Conservation (phyloP, 495 filamentous ascomycete species). For the Neurospora sp. region DNA sequence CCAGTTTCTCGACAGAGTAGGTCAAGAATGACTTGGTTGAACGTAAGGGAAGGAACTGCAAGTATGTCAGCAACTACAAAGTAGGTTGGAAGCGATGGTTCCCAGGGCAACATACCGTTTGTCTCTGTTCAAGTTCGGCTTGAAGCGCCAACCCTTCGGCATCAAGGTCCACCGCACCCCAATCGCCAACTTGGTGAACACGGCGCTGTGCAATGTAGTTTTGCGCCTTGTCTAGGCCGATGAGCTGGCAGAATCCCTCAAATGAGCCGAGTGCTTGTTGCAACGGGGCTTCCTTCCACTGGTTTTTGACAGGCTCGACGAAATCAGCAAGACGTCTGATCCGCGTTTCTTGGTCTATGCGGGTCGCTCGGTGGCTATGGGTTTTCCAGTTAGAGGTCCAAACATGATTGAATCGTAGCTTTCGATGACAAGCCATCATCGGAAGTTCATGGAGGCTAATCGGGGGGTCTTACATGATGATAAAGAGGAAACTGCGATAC, state of each 20-base stretch:
- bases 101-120: constrained; percentile 44
- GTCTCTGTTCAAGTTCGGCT: constrained; percentile 59
- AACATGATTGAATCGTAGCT: neutral
- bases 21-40: constrained; percentile 83
- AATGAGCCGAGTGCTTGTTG: constrained; percentile 63
- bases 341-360: constrained; percentile 56
- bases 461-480: constrained; percentile 62
- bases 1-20: constrained; percentile 80
- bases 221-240: constrained; percentile 70
- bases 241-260: constrained; percentile 63
- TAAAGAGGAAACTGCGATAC: constrained; percentile 74
- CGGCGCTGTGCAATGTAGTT: constrained; percentile 64
- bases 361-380: constrained; percentile 64
- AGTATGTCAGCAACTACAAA: constrained; percentile 5
- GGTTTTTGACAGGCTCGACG: constrained; percentile 63
- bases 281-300: constrained; percentile 69
- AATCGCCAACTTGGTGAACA: constrained; percentile 71
- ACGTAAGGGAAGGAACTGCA: constrained; percentile 65
- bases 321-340: constrained; percentile 59
- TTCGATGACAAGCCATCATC: neutral
- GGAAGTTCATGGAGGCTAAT: neutral
- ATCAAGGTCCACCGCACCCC: constrained; percentile 68
- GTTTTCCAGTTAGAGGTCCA: constrained; percentile 9
- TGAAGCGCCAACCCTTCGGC: constrained; percentile 70
- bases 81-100: neutral